A percentile compares a stretch with the other conserved stretches of the same genome.
These are phyloP conservation scores for Rhodosporidiobolus odoratus DNA, from an alignment of 768 basidiomycete genomes.

Conservation along the genomic window DNA sequence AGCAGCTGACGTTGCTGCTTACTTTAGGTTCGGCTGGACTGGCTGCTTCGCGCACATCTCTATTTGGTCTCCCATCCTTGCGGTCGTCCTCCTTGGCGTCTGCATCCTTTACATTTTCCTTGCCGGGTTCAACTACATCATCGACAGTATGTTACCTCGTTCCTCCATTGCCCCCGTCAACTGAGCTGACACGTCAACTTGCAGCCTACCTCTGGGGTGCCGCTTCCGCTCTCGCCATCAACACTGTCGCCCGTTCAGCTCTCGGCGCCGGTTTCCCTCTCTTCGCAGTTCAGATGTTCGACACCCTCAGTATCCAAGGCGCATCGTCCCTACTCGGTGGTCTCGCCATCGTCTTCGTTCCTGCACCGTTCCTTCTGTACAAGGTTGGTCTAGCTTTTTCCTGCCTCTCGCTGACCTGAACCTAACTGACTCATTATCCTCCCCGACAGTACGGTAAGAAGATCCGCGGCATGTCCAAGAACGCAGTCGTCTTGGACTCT, in stretches of 20 bases:
- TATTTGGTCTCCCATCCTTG: conserved; percentile 30
- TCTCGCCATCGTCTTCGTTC: conserved; percentile 30
- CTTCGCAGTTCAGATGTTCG: conserved; percentile 40
- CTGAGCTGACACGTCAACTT: conserved; percentile 18
- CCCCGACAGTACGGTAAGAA: conserved; percentile 33
- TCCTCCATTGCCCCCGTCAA: background rate
- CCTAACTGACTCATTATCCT: background rate
- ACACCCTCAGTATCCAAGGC: conserved; percentile 30
- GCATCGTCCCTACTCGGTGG: conserved; percentile 38
- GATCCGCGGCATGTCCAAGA: conserved; percentile 40
- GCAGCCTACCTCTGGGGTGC: conserved; percentile 35
- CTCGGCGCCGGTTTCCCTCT: conserved; percentile 42
- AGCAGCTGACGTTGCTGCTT: background rate
- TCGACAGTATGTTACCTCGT: conserved; percentile 13
- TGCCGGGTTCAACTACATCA: conserved; percentile 38
- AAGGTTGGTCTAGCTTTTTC: background rate
- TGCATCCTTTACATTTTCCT: conserved; percentile 40
- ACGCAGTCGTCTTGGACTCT: conserved; percentile 28
- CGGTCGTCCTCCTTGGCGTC: conserved; percentile 29
- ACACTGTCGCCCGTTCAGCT: conserved; percentile 39
- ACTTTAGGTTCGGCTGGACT: conserved; percentile 36
- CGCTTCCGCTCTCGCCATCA: conserved; percentile 40
- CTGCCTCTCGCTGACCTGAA: background rate
- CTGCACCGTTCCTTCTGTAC: conserved; percentile 33
- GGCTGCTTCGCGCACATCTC: conserved; percentile 14